Evolutionary conservation across 2,329 filamentous ascomycete genomes (phyloP).

Genomic region (Podosphaera fusca): DNA sequence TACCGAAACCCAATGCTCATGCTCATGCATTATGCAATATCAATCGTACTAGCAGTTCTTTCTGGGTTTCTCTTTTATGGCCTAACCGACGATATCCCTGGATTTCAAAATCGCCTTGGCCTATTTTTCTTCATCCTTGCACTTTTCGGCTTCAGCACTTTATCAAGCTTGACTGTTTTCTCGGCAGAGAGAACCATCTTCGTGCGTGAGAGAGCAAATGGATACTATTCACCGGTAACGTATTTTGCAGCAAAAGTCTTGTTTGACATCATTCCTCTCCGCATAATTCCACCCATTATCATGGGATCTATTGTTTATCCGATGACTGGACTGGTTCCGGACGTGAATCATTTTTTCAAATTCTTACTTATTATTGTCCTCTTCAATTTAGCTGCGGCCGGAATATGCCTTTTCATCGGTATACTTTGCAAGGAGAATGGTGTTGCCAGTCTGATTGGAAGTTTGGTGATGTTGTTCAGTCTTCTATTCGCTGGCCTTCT

Average conservation of each 20-base stretch:
- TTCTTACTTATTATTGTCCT: slow-evolving; percentile 83
- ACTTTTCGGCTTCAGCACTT: slow-evolving; percentile 86
- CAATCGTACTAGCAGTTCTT: slow-evolving; percentile 80
- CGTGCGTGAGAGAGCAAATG: slow-evolving; percentile 80
- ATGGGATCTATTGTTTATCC: slow-evolving; percentile 94
- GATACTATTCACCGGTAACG: slow-evolving; percentile 81
- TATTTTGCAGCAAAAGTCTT: slow-evolving; percentile 93
- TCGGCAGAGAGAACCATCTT: slow-evolving; percentile 78
- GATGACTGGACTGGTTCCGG: slow-evolving; percentile 81
- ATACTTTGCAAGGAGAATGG: slow-evolving; percentile 81
- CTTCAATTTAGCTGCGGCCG: slow-evolving; percentile 85
- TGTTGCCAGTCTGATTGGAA: slow-evolving; percentile 82
- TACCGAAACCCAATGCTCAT: slow-evolving; percentile 96
- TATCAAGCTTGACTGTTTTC: slow-evolving; percentile 86
- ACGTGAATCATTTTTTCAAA: slow-evolving; percentile 63
- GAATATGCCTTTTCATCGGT: slow-evolving; percentile 87
- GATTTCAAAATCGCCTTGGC: slow-evolving; percentile 91
- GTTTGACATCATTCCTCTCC: slow-evolving; percentile 91
- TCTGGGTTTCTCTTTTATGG: slow-evolving; percentile 94
- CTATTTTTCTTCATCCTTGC: slow-evolving; percentile 95
- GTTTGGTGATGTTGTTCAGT: slow-evolving; percentile 92
- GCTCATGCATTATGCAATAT: slow-evolving; percentile 95
- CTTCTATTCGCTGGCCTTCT: slow-evolving; percentile 83
- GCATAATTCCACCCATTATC: slow-evolving; percentile 79
- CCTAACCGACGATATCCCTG: slow-evolving; percentile 81